Percentiles rank a stretch among this genome's conserved stretches.
phyloP scores from a whole-genome alignment of 345 rosid species.

The Eucalyptus guilfoylei region DNA sequence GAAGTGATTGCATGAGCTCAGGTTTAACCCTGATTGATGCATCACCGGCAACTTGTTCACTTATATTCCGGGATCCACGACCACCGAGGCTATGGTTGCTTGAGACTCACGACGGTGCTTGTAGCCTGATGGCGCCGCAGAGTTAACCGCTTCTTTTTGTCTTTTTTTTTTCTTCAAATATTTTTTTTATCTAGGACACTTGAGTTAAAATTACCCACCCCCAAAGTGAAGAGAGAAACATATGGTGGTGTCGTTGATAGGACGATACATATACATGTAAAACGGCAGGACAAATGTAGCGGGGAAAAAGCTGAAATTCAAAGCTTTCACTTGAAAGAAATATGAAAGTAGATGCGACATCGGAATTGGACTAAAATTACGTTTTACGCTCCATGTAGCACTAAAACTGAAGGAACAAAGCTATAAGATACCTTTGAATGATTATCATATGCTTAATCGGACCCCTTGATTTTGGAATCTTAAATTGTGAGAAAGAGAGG shows the following conservation, averaged over 20 bases:
- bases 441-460: not conserved
- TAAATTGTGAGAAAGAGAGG: not conserved
- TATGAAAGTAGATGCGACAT: not conserved
- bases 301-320: not conserved
- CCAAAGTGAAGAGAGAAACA: not conserved
- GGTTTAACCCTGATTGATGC: not conserved
- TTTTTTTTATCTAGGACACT: not conserved
- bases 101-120: not conserved
- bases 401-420: not conserved
- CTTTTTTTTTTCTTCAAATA: too few species aligned
- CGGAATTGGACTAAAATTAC: not conserved
- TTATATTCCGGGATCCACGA: not conserved
- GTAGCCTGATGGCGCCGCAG: not conserved
- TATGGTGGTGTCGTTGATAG: not conserved
- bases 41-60: not conserved
- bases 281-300: not conserved
- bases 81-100: not conserved
- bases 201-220: not conserved
- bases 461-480: not conserved
- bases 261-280: not conserved
- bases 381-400: not conserved
- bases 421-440: accelerated
- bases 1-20: not conserved
- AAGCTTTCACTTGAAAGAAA: not conserved
- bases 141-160: not conserved